These are phyloP conservation scores for Phytophthora sp. DNA, from an alignment of 352 stramenopile genomes.

Conservation along the genomic window DNA sequence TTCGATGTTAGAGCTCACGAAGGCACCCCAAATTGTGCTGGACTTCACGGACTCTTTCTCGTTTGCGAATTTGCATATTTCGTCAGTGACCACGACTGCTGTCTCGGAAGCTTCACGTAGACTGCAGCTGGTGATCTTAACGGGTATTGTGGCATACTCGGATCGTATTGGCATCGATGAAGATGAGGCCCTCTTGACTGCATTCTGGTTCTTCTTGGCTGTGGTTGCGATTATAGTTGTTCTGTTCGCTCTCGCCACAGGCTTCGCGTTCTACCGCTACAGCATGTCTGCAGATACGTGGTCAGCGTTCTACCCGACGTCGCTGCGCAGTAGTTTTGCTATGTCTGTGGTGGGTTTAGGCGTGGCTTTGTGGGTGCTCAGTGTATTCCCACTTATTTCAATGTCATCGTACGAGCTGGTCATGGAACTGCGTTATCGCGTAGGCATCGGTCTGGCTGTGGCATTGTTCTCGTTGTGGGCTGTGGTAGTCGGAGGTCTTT, in stretches of 20 bases:
- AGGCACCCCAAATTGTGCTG: conserved; percentile 76
- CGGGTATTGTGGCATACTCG: conserved; percentile 71
- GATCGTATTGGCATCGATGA: conserved; percentile 71
- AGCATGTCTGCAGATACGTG: conserved; percentile 30
- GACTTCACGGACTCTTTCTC: conserved; percentile 83
- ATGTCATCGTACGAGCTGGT: conserved; percentile 66
- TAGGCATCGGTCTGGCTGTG: conserved; percentile 49
- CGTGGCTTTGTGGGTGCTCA: conserved; percentile 59
- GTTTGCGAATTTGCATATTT: conserved; percentile 66
- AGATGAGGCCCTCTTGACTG: conserved; percentile 44
- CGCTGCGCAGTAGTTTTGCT: conserved; percentile 43
- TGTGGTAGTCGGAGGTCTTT: conserved; percentile 48
- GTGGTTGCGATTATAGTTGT: conserved; percentile 42
- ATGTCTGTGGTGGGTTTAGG: conserved; percentile 58
- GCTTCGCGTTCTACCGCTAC: conserved; percentile 26
- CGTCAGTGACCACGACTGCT: conserved; percentile 40
- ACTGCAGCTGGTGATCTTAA: conserved; percentile 61
- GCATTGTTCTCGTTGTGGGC: conserved; percentile 54
- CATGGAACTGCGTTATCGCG: conserved; percentile 66
- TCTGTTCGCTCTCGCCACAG: conserved; percentile 41
- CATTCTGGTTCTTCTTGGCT: conserved; percentile 53
- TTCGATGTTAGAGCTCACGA: conserved; percentile 75
- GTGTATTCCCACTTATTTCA: conserved; percentile 59
- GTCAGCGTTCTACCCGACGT: conserved; percentile 24
- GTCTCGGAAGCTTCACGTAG: conserved; percentile 38